These are phyloP conservation scores for Neoascochyta sp. DNA, from an alignment of 2,329 filamentous ascomycete species.

Conservation along the genomic window DNA sequence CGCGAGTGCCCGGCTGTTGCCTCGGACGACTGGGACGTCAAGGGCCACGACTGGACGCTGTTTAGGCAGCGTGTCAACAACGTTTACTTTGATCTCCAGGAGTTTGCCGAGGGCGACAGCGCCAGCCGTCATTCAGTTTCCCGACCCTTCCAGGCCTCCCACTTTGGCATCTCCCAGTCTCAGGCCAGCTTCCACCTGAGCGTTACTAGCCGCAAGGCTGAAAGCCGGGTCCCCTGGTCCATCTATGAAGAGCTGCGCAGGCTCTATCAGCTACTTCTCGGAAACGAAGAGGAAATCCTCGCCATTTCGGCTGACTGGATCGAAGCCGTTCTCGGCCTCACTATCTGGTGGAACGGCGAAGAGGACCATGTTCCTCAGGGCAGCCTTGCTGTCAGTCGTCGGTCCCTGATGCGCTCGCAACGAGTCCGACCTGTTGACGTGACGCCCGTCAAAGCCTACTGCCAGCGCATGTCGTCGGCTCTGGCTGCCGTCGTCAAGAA, in stretches of 20 bases:
- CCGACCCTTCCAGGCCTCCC: slow-evolving; percentile 43
- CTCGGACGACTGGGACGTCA: slow-evolving; percentile 74
- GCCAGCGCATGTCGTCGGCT: slow-evolving; percentile 66
- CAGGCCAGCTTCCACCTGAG: slow-evolving; percentile 59
- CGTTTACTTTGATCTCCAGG: slow-evolving; percentile 66
- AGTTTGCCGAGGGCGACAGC: slow-evolving; percentile 73
- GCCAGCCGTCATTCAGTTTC: slow-evolving; percentile 44
- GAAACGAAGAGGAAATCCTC: slow-evolving; percentile 70
- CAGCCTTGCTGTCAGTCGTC: slow-evolving; percentile 46
- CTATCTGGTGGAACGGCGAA: slow-evolving; percentile 89
- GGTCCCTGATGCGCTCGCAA: slow-evolving; percentile 39
- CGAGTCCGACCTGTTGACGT: slow-evolving; percentile 48
- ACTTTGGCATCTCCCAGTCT: slow-evolving; percentile 41
- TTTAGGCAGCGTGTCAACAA: slow-evolving; percentile 73
- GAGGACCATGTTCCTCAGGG: slow-evolving; percentile 47
- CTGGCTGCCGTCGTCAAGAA: slow-evolving; percentile 64
- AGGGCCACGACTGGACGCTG: slow-evolving; percentile 74
- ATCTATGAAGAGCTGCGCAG: slow-evolving; percentile 81
- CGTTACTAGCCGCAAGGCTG: slow-evolving; percentile 67
- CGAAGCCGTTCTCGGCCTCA: slow-evolving; percentile 77
- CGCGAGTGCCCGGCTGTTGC: slow-evolving; percentile 67
- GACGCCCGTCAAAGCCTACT: slow-evolving; percentile 63
- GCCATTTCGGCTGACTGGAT: slow-evolving; percentile 84
- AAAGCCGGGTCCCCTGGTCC: slow-evolving; percentile 83
- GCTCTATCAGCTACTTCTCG: slow-evolving; percentile 76